These are phyloP conservation scores for Apiosordaria backusii DNA, from an alignment of 495 filamentous ascomycete species.

Conservation along the genomic window DNA sequence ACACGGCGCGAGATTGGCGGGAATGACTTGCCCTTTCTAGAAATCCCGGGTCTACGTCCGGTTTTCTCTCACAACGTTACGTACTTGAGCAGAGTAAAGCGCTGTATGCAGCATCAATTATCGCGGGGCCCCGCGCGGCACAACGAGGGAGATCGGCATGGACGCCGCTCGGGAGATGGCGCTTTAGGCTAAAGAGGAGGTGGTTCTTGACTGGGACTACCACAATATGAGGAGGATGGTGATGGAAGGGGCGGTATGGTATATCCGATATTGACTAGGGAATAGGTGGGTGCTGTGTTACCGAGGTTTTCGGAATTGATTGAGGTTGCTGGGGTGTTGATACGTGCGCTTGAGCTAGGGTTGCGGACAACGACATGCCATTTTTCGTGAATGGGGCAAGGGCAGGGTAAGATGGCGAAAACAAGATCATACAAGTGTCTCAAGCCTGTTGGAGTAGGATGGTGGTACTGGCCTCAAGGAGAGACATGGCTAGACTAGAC, in stretches of 20 bases:
- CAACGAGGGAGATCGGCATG: background rate
- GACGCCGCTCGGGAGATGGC: background rate
- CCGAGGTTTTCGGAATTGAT: background rate
- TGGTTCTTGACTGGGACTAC: background rate
- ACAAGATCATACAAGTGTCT: background rate
- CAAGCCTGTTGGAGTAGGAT: background rate
- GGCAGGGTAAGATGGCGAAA: background rate
- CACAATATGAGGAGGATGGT: background rate
- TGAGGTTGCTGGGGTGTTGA: background rate
- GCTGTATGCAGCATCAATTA: background rate
- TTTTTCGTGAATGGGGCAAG: background rate
- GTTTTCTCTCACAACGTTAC: background rate
- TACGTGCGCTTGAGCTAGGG: background rate
- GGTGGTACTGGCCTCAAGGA: background rate
- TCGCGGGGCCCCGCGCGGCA: background rate
- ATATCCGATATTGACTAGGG: background rate
- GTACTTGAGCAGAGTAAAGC: background rate
- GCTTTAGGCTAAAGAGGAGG: background rate
- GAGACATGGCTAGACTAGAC: background rate
- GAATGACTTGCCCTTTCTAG: background rate
- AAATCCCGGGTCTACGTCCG: background rate
- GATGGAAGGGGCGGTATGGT: background rate
- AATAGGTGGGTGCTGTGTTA: background rate
- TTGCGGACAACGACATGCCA: background rate
- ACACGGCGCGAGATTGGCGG: background rate